Evolutionary conservation across 2,329 filamentous ascomycete genomes (phyloP).

Genomic region (Coleophoma crateriformis): DNA sequence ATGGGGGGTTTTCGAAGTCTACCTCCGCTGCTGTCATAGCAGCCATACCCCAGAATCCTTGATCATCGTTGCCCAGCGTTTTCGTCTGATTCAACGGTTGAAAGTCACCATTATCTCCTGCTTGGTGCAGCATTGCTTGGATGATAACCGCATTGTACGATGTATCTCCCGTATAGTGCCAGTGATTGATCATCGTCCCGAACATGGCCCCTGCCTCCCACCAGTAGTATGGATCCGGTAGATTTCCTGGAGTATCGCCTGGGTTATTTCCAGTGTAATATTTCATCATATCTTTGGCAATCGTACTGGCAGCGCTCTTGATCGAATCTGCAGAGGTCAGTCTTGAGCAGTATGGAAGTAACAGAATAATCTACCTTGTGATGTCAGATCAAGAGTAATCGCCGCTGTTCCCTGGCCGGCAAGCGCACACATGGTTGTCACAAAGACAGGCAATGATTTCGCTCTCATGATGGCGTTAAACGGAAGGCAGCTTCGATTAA

Average conservation of each 20-base stretch:
- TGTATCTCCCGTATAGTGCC: not conserved
- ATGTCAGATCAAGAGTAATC: constrained; percentile 1
- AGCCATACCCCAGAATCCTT: constrained; percentile 67
- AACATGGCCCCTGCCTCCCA: constrained; percentile 67
- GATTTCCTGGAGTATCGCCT: constrained; percentile 43
- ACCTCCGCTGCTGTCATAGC: constrained; percentile 67
- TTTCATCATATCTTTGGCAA: constrained; percentile 42
- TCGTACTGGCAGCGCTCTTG: constrained; percentile 23
- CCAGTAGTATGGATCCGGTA: constrained; percentile 45
- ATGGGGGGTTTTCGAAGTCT: constrained; percentile 51
- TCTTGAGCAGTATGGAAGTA: not conserved
- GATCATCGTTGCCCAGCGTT: constrained; percentile 61
- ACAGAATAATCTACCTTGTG: not conserved
- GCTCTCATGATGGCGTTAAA: not conserved
- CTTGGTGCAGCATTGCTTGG: constrained; percentile 68
- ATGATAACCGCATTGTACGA: constrained; percentile 44
- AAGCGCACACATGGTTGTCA: constrained; percentile 1
- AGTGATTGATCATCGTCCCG: not conserved
- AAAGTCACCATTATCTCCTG: constrained; percentile 65
- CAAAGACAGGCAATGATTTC: not conserved
- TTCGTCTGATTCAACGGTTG: constrained; percentile 70
- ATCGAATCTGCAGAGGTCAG: constrained; percentile 18
- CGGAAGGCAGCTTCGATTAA: not conserved
- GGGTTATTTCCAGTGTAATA: constrained; percentile 44
- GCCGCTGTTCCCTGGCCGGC: not conserved